Evolutionary conservation across 225 moss, liverwort and hornwort genomes (phyloP).

Genomic region (Pleurozium schreberi): DNA sequence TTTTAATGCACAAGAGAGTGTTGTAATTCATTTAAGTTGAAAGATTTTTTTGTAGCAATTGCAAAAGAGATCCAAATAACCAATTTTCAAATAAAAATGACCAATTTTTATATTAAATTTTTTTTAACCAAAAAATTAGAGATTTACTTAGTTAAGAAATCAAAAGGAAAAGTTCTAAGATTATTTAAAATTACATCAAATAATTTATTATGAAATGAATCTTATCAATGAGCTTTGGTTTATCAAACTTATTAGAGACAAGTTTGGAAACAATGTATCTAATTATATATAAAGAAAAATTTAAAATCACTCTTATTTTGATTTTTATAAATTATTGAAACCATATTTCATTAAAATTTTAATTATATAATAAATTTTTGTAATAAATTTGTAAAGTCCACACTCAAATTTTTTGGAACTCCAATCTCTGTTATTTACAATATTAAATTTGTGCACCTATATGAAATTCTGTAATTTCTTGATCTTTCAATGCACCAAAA

Average conservation of each 20-base stretch:
- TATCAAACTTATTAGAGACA: background rate
- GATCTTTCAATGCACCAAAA: no score
- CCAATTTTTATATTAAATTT: no score
- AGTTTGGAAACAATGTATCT: background rate
- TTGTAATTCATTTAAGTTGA: no score
- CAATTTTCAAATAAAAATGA: no score
- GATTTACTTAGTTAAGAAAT: background rate
- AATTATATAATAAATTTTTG: background rate
- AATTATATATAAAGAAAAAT: background rate
- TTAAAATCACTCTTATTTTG: background rate
- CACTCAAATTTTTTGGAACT: background rate
- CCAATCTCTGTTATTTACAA: background rate
- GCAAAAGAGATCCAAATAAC: background rate
- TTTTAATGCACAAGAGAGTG: background rate
- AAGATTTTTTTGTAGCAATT: no score
- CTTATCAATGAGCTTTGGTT: background rate
- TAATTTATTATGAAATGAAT: background rate
- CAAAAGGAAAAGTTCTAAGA: rapidly evolving
- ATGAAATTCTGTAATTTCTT: no score
- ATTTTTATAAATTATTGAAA: background rate
- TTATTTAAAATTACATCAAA: background rate
- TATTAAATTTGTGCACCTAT: background rate
- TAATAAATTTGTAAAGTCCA: background rate
- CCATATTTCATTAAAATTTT: no score
- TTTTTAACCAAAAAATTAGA: background rate